phyloP scores from a whole-genome alignment of 768 basidiomycete species.

The Paxillus involutus region DNA sequence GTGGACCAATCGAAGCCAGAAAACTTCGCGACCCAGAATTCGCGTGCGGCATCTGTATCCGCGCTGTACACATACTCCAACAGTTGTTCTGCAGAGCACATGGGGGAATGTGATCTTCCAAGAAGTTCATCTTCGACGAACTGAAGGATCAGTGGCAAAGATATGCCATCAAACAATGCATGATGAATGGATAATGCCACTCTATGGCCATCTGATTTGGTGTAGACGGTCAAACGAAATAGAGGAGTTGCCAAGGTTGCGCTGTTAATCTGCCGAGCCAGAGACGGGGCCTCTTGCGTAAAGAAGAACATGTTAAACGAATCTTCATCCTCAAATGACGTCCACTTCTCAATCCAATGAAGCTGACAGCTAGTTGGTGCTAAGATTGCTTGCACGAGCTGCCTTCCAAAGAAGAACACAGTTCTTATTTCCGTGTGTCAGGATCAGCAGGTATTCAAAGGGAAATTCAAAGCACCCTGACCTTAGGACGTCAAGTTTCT shows the following conservation, averaged over 20 bases:
- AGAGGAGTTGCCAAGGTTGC: slow-evolving; percentile 14
- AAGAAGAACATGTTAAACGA: slow-evolving; percentile 23
- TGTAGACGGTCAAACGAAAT: slow-evolving; percentile 15
- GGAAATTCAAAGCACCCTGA: slow-evolving; percentile 2
- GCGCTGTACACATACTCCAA: slow-evolving; percentile 22
- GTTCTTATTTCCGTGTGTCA: slow-evolving; percentile 18
- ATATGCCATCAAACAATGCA: slow-evolving; percentile 33
- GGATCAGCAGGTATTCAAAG: not conserved
- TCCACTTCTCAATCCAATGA: slow-evolving; percentile 17
- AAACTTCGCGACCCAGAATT: slow-evolving; percentile 27
- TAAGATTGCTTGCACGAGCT: slow-evolving; percentile 30
- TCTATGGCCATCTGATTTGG: slow-evolving; percentile 2
- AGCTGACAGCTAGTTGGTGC: slow-evolving; percentile 6
- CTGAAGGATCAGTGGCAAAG: slow-evolving; percentile 28
- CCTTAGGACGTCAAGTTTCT: slow-evolving; percentile 28
- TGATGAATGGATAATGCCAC: slow-evolving; percentile 33
- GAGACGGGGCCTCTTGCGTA: slow-evolving; percentile 14
- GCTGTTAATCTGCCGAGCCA: slow-evolving; percentile 26
- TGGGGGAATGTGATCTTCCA: slow-evolving; percentile 5
- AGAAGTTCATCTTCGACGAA: slow-evolving; percentile 24
- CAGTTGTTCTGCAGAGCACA: slow-evolving; percentile 14
- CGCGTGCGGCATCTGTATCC: slow-evolving; percentile 11
- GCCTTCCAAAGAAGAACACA: slow-evolving; percentile 30
- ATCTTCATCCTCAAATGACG: slow-evolving; percentile 7
- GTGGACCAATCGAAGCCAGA: slow-evolving; percentile 18